Base-by-base conservation (phyloP, 1,284 basidiomycete species). In the Apiotrichum veenhuisii region DNA sequence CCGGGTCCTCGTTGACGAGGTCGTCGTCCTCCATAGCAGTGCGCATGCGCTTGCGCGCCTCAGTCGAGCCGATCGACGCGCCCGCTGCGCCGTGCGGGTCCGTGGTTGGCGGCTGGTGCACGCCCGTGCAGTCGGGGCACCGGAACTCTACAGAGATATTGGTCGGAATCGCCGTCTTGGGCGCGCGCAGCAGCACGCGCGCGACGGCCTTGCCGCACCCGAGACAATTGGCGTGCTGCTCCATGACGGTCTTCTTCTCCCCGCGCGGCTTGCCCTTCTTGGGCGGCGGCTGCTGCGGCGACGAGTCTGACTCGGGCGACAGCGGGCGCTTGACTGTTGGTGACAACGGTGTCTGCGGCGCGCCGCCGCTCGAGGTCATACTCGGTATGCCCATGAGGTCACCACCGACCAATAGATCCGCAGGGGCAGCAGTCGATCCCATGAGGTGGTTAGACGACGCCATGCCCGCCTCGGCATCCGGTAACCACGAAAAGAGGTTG, bases 31-130 rank as follows among this genome's bases (percentile, higher is more conserved):
- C 72, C 62, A 76, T 62, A 0, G 63, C 64, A 4, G 58, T 60
- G 33, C 73, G 61, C 54, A 72, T 62, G 33, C 73, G 58, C 59
- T 75, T 75, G 9, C 73, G 55, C n/a, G 68, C 69, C n/a, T 76
- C 72, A 12, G 74, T 69, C 3, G 67, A 71, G 18, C 68, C 68
- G 44, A 69, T 54, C 17, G 38, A 51, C 4, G 45, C 43, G 18
- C 55, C 59, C 9, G 53, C 57, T 1, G 61, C 43, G 26, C 59
- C 47, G 27, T 61, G 58, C 1, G 60, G 57, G 43, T 67, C 65
- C 30, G 60, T 49, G 22, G 67, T 49, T 1, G 64, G 57, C 1
- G 70, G 66, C 50, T 61, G 61, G 27, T 61, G 50, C 15, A 73
- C 65, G 5, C 64, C 63, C 1, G 54, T 50, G 52, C 74, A 73